phyloP scores from a whole-genome alignment of 2,329 filamentous ascomycete species.

The Cercospora sesami region DNA sequence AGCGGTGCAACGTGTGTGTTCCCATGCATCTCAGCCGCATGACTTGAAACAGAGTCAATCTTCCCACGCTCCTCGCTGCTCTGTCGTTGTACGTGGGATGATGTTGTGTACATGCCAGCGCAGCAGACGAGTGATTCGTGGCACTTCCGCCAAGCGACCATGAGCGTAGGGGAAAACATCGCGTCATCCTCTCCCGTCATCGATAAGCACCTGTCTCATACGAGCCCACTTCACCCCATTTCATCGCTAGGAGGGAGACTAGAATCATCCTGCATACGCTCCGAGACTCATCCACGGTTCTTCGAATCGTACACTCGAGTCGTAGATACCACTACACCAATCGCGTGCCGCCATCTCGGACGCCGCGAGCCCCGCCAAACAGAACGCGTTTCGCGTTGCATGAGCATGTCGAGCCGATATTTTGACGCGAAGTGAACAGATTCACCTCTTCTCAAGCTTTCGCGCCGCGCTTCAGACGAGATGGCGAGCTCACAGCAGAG shows the following conservation, averaged over 20 bases:
- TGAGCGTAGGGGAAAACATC: not conserved
- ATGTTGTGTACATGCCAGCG: not conserved
- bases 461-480: conserved; percentile 6
- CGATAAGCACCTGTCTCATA: conserved; percentile 2
- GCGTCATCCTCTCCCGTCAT: conserved; percentile 11
- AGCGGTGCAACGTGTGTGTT: not conserved
- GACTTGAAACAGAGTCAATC: not conserved
- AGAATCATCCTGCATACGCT: not conserved
- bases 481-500: conserved; percentile 17
- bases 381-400: conserved; percentile 1
- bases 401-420: not conserved
- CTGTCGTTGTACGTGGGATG: not conserved
- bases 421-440: conserved; percentile 9
- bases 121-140: not conserved
- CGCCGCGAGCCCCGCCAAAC: not conserved
- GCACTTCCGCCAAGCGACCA: not conserved
- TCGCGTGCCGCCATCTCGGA: not conserved
- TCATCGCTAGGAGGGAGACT: not conserved
- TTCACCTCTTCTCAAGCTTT: conserved; percentile 5
- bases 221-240: not conserved
- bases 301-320: not conserved
- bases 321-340: not conserved
- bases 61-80: conserved; percentile 1
- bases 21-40: conserved; percentile 11
- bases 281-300: conserved; percentile 6